Conservation (phyloP, 2,329 filamentous ascomycete species). For the Cordyceps sp. region DNA sequence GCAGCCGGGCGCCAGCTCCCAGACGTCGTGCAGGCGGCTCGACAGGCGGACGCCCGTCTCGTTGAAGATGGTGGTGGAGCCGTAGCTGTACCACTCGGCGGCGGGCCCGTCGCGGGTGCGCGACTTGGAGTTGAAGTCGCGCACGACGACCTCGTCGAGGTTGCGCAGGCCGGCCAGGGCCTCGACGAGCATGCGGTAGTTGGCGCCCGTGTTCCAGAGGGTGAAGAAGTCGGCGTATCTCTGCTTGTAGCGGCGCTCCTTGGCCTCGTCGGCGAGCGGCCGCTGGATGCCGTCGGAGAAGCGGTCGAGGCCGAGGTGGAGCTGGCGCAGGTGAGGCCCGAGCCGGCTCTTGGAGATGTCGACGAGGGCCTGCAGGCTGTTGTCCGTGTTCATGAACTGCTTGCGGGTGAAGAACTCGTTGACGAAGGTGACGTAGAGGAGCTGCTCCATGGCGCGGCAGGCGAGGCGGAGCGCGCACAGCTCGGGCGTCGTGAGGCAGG, state of each 20-base stretch:
- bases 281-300: slow-evolving; percentile 5
- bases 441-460: slow-evolving; percentile 36
- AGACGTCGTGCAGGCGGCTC: slow-evolving; percentile 2
- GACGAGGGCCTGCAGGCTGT: slow-evolving; percentile 36
- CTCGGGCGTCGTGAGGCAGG: slow-evolving; percentile 35
- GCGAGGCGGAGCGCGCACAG: slow-evolving; percentile 35
- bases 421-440: slow-evolving; percentile 37
- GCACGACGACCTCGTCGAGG: slow-evolving; percentile 38
- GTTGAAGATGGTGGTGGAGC: slow-evolving; percentile 19
- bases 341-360: slow-evolving; percentile 33
- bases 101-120: slow-evolving; percentile 29
- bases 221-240: slow-evolving; percentile 8
- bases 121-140: slow-evolving; percentile 35
- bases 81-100: slow-evolving; percentile 37
- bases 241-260: slow-evolving; percentile 5
- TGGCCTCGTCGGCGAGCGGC: slow-evolving; percentile 3
- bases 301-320: slow-evolving; percentile 16
- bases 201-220: slow-evolving; percentile 25
- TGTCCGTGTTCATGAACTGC: slow-evolving; percentile 45
- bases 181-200: slow-evolving; percentile 34
- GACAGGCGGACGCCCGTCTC: slow-evolving; percentile 15
- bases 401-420: slow-evolving; percentile 48
- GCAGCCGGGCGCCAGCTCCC: slow-evolving; percentile 1
- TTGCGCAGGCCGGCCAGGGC: slow-evolving; percentile 38
- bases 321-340: slow-evolving; percentile 16